A percentile compares a stretch with the other conserved stretches of the same genome.
phyloP scores from a whole-genome alignment of 495 filamentous ascomycete genomes.

The Daldinia vernicosa region DNA sequence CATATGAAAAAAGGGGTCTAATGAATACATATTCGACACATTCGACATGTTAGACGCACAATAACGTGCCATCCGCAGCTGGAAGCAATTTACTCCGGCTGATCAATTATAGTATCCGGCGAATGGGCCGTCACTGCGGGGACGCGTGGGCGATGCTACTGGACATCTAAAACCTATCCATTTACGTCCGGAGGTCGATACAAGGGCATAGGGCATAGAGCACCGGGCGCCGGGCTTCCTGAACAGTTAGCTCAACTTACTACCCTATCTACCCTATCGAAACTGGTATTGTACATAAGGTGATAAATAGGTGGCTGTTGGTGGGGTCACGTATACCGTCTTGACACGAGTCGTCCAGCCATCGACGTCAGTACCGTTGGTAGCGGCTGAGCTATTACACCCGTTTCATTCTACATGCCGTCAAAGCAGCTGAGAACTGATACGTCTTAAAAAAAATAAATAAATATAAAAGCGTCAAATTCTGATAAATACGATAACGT shows the following conservation, averaged over 20 bases:
- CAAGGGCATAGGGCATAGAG: slow-evolving; percentile 5
- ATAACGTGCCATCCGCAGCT: slow-evolving; percentile 37
- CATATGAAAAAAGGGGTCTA: slow-evolving; percentile 31
- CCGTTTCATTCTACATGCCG: not conserved
- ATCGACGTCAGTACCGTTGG: slow-evolving; percentile 29
- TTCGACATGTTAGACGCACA: slow-evolving; percentile 19
- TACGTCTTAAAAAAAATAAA: slow-evolving; percentile 7
- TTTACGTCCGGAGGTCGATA: slow-evolving; percentile 17
- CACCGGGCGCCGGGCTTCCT: slow-evolving; percentile 17
- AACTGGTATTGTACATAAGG: not conserved
- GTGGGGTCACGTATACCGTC: slow-evolving; percentile 14
- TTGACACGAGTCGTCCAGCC: slow-evolving; percentile 12
- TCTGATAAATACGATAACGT: slow-evolving; percentile 11
- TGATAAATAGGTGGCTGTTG: not conserved
- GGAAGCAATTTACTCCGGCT: slow-evolving; percentile 35
- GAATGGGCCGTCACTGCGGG: slow-evolving; percentile 41
- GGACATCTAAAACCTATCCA: slow-evolving; percentile 11
- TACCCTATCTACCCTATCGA: not conserved
- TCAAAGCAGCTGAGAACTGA: slow-evolving; percentile 18
- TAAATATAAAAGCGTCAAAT: slow-evolving; percentile 2
- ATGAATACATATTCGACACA: not conserved
- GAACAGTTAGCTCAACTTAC: not conserved
- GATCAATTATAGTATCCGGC: slow-evolving; percentile 35
- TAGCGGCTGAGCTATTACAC: slow-evolving; percentile 9
- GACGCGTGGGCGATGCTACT: slow-evolving; percentile 31